Base-by-base conservation (phyloP, 2,329 filamentous ascomycete species). In the Penicillium sp. region DNA sequence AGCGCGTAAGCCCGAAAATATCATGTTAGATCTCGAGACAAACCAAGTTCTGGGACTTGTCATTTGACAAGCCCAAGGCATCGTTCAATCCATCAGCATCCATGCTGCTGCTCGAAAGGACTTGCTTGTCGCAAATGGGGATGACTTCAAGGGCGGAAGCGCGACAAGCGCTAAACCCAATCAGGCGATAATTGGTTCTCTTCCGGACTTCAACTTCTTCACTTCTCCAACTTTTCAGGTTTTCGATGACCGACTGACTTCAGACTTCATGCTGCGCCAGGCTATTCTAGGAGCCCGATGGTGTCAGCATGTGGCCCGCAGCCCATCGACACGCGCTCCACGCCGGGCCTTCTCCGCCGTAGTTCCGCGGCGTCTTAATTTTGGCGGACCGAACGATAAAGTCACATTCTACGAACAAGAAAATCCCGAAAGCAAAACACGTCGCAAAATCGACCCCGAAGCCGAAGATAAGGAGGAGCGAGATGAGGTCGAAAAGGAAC, bases 401-500 rank as follows among this genome's bases (percentile, higher is more conserved):
- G 65, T 79, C 39, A 69, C 65, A 40, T 75, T 77, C 52, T 79
- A 71, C 57, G 77, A 78, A 61, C 75, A 78, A 54, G 65, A 70
- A 52, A 70, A 69, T 3, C 63, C 56, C 23, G 61, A 63, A 31
- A 74, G 72, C 58, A 71, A 74, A 47, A 68, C 65, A 6, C 66
- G 69, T 60, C 65, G 68, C 27, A 67, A 67, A 55, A 62, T 78
- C 27, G 68, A 77, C 42, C 70, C 72, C 3, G 72, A 77, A 35
- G 70, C 72, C 7, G 74, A 75, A 55, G 67, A 73, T 18, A 68
- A 63, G 16, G 66, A 66, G 32, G 75, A 77, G 45, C 64, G 66
- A 50, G 64, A 72, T 38, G 68, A 71, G 29, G 58, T 77, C 16
- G 67, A 72, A 57, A 55, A 63, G 23, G 69, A 76, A 60, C 65